phyloP scores from a whole-genome alignment of 495 filamentous ascomycete species.

The Chlorociboria aeruginascens region DNA sequence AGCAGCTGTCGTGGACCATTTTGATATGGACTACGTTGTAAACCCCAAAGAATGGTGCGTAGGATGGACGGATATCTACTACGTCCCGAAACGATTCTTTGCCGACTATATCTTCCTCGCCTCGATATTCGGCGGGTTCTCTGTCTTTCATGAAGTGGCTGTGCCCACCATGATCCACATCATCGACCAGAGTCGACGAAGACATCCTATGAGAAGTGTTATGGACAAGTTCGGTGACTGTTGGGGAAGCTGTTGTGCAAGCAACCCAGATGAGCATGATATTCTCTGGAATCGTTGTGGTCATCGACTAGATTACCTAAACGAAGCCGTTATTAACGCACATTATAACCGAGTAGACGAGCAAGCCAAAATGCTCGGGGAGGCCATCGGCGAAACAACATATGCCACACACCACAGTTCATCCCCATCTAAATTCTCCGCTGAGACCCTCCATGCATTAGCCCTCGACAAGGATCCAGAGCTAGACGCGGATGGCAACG shows the following conservation, averaged over 20 bases:
- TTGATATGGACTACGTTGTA: constrained; percentile 6
- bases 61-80: constrained; percentile 21
- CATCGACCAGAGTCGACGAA: constrained; percentile 10
- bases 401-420: no score
- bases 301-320: constrained; percentile 7
- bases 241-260: constrained; percentile 10
- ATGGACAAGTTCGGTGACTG: constrained; percentile 7
- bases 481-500: no score
- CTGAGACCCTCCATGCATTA: no score
- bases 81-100: constrained; percentile 20
- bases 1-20: not conserved
- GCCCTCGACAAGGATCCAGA: no score
- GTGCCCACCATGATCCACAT: constrained; percentile 17
- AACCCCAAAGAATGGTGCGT: constrained; percentile 15
- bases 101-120: constrained; percentile 17
- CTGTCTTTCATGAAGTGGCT: constrained; percentile 14
- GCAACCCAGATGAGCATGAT: constrained; percentile 3
- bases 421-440: no score
- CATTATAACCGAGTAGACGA: constrained; percentile 4
- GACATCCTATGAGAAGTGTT: not conserved
- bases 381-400: no score
- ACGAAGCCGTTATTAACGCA: not conserved
- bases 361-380: not conserved
- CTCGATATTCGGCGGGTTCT: constrained; percentile 3
- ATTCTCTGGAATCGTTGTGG: constrained; percentile 4